Base-by-base conservation (phyloP, 495 filamentous ascomycete species). In the Beverwykella pulmonaria region DNA sequence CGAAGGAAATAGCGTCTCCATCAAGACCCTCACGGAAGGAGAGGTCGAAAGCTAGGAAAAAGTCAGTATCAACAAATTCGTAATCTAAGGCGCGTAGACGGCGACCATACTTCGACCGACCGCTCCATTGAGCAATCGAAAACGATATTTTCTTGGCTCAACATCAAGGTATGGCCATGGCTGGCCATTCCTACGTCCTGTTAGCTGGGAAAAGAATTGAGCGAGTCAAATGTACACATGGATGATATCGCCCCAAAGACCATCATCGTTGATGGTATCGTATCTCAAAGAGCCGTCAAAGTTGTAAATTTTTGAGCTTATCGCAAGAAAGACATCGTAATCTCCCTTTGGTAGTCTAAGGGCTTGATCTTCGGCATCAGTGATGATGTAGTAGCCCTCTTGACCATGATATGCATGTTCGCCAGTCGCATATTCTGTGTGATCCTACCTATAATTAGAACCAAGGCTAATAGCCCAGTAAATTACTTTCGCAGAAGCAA, bases 101-200 rank as follows among this genome's bases (percentile, higher is more conserved):
- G n/a, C n/a, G n/a, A n/a, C n/a, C n/a, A n/a, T 67, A 71, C 68
- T 63, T 19, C 69, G 53, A 34, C 69, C 68, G 49, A 71, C 66
- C 27, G 83, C 68, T 0, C 79, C 79, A 69, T 86, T 76, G 17
- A 85, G 71, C 22, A 87, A 67, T 17, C 84, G 75, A 55, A 87
- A 77, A 7, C 83, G 82, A 72, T 86, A 86, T 59, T 85, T 85
- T 58, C 84, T 77, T 0, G 83, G 83, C 64, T 86, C 76, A 14
- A 87, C 84, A 17, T 74, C 74, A 7, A 84, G 68, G 69, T 75
- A 82, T 0, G 69, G 69, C 69, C 69, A 72, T 17, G 69, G 69
- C 41, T 67, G 63, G 2, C 59, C 63, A 53, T 71, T 71, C 0
- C 67, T 69, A 17, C 12, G 39, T 19, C 10, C 26, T 48, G 36